Percentiles rank a stretch among this genome's conserved stretches.
phyloP scores from a whole-genome alignment of 2,329 filamentous ascomycete genomes.

The Ustilaginoidea virens region DNA sequence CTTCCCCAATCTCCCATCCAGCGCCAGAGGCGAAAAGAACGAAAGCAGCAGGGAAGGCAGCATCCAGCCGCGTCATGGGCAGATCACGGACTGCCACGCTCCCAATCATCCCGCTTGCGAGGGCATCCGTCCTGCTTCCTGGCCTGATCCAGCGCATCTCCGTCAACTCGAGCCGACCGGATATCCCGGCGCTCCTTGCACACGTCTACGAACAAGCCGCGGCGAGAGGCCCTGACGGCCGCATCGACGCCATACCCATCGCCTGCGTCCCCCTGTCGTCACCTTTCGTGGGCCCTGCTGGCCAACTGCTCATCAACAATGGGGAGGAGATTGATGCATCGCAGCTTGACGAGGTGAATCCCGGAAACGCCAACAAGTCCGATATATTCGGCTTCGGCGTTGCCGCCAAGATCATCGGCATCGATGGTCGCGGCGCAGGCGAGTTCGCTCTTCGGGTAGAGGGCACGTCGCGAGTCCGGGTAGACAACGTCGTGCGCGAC shows the following conservation, averaged over 20 bases:
- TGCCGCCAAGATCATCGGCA: constrained; percentile 60
- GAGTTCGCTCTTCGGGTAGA: constrained; percentile 80
- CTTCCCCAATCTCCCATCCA: too few species aligned
- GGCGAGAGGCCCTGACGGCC: constrained; percentile 47
- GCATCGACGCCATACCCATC: constrained; percentile 56
- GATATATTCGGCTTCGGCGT: constrained; percentile 78
- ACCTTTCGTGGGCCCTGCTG: constrained; percentile 55
- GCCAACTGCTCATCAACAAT: constrained; percentile 59
- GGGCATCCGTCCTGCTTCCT: constrained; percentile 69
- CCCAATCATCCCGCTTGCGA: constrained; percentile 69
- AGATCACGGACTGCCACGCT: constrained; percentile 33
- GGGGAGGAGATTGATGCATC: constrained; percentile 34
- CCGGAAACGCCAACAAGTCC: constrained; percentile 43
- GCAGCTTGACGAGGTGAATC: constrained; percentile 33
- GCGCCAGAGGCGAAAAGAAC: too few species aligned
- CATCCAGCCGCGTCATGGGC: constrained; percentile 21
- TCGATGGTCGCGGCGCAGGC: constrained; percentile 58
- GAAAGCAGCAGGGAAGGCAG: too few species aligned
- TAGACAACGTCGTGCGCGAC: constrained; percentile 53
- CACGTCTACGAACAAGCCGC: constrained; percentile 67
- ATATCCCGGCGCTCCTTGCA: constrained; percentile 77
- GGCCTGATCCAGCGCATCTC: constrained; percentile 74
- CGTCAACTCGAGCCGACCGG: constrained; percentile 62
- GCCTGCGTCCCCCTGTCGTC: constrained; percentile 79
- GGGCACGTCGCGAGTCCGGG: constrained; percentile 59